These are phyloP conservation scores for Schizonepeta tenuifolia DNA, from an alignment of 257 asterid species.

Conservation along the genomic window DNA sequence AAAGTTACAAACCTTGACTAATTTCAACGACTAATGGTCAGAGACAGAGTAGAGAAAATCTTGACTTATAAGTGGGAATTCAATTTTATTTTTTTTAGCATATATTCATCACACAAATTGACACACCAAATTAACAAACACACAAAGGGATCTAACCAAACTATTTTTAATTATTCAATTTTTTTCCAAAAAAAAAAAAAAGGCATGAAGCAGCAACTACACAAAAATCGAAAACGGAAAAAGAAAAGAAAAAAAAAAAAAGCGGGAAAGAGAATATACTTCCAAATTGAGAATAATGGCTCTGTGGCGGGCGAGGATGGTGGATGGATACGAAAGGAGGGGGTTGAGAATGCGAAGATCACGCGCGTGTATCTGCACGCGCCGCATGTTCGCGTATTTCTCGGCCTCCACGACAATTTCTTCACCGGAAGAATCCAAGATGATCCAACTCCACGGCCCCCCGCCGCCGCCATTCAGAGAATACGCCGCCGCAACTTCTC, in stretches of 20 bases:
- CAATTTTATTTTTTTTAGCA: no score
- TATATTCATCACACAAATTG: no score
- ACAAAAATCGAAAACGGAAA: not conserved
- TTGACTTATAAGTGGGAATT: no score
- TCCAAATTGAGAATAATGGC: constrained; percentile 93
- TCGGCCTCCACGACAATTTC: constrained; percentile 69
- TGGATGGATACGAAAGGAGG: constrained; percentile 73
- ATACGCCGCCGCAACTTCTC: constrained; percentile 54
- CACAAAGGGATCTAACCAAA: no score
- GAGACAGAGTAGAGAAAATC: no score
- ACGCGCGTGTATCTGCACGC: constrained; percentile 88
- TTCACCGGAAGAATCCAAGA: constrained; percentile 62
- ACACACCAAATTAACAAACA: no score
- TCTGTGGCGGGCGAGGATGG: constrained; percentile 84
- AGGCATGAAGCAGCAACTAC: not conserved
- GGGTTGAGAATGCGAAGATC: constrained; percentile 93
- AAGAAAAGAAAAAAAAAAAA: no score
- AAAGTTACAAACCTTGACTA: not conserved
- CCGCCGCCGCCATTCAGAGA: constrained; percentile 45
- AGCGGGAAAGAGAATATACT: constrained; percentile 42
- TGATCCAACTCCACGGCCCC: constrained; percentile 77
- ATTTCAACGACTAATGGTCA: not conserved
- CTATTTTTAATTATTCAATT: no score
- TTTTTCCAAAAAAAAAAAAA: not conserved
- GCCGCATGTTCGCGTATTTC: constrained; percentile 85